Conservation (phyloP, 2,329 filamentous ascomycete species). For the Periconia sp. region DNA sequence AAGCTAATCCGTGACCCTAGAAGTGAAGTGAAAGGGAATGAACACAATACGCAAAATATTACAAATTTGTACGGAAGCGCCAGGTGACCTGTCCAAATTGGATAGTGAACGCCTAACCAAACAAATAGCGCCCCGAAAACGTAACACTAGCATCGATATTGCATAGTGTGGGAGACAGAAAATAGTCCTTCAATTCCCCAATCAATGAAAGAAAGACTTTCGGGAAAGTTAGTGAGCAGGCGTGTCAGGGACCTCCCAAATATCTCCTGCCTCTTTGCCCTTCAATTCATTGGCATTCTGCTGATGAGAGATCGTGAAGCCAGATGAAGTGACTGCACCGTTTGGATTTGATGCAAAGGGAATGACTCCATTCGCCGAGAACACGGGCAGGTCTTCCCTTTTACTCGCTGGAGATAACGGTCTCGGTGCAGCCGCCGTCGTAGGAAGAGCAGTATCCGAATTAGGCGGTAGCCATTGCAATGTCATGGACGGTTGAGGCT, state of each 20-base stretch:
- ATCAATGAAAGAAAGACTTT: background rate
- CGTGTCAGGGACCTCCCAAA: conserved; percentile 57
- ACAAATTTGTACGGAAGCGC: background rate
- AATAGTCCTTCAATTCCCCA: background rate
- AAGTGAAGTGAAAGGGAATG: background rate
- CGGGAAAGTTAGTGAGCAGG: conserved; percentile 33
- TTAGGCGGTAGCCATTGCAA: conserved; percentile 37
- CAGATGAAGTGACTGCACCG: too few species aligned
- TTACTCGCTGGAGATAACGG: conserved; percentile 40
- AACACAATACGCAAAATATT: background rate
- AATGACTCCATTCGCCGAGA: conserved; percentile 50
- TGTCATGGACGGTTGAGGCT: conserved; percentile 21
- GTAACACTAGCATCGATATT: background rate
- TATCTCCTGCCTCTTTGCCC: conserved; percentile 23
- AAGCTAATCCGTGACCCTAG: background rate
- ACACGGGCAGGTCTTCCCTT: conserved; percentile 55
- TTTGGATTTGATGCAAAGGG: conserved; percentile 40
- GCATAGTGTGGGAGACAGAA: background rate
- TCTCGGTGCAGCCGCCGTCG: conserved; percentile 8
- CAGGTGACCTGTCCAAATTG: background rate
- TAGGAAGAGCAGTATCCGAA: background rate
- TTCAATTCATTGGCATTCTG: background rate
- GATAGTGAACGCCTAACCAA: background rate
- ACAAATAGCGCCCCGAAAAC: background rate
- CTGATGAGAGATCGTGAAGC: background rate